Base-by-base conservation (phyloP, 2,329 filamentous ascomycete genomes). In the Pseudogymnoascus sp. region DNA sequence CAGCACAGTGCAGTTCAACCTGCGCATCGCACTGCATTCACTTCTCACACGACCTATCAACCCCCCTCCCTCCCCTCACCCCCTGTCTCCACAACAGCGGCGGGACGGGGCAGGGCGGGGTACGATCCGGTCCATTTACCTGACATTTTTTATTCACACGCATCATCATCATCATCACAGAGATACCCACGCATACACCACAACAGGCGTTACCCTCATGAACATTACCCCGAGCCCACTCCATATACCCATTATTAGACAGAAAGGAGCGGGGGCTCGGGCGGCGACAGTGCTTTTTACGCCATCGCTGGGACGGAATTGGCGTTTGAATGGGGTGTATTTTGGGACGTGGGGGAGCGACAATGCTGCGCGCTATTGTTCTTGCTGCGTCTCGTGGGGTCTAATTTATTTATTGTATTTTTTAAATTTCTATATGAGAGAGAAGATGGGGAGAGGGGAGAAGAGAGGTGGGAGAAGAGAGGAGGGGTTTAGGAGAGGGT, bases 321-420 rank as follows among this genome's bases (percentile, higher is more conserved):
- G 76, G 75, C 74, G 75, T 77, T 75, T 73, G 72, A 73, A 77
- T 34, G 74, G 67, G 59, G 36, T 60, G 36, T 37, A 37, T 60
- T 38, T 56, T 31, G 46, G 7, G 59, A 21, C 73, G 73, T 68
- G 42, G 71, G 72, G 74, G 69, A 70, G 70, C 72, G 78, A 83
- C 78, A 83, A 83, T 83, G 81, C 76, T 73, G 69, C 78, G 76
- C 81, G 81, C 81, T 83, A 83, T 82, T 76, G 75, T 70, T 67
- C 70, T 16, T 56, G 40, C 25, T 56, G 25, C 61, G 59, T 59
- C 46, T 56, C 25, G 46, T 56, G 46, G 46, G 46, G 10, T 56
- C 46, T 56, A 34, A 16, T 31, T 31, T 18, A 12, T 53, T 53
- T 16, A 8, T n/a, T 53, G 44, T 7, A n/a, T n/a, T 53, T 56